phyloP scores from a whole-genome alignment of 345 rosid species.

The Pugionium dolabratum region DNA sequence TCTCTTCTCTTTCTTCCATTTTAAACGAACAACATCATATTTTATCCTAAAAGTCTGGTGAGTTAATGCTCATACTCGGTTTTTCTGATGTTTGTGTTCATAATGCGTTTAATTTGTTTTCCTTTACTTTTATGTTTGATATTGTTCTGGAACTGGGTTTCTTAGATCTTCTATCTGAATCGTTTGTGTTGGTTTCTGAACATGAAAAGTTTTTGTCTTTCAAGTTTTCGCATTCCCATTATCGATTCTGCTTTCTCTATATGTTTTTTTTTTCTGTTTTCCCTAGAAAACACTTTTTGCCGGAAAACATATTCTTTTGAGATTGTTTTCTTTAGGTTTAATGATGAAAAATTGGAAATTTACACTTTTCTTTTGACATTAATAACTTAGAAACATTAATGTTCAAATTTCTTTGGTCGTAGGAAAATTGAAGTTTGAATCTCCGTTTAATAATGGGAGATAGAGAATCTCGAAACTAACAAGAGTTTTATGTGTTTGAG shows the following conservation, averaged over 20 bases:
- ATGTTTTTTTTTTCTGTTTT: background rate
- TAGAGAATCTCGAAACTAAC: slow-evolving; percentile 8
- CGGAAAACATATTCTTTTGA: background rate
- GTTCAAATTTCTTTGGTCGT: background rate
- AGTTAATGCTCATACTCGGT: background rate
- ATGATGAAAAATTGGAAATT: slow-evolving; percentile 12
- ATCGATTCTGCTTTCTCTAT: slow-evolving; percentile 8
- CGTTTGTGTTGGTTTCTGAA: background rate
- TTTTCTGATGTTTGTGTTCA: background rate
- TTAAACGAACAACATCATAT: slow-evolving; percentile 4
- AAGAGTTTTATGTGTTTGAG: slow-evolving; percentile 19
- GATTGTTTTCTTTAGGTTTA: slow-evolving; percentile 1
- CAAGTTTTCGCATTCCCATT: slow-evolving; percentile 6
- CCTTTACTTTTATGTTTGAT: background rate
- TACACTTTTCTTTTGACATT: background rate
- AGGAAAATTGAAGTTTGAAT: background rate
- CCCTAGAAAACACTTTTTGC: slow-evolving; percentile 1
- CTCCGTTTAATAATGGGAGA: background rate
- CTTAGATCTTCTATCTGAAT: slow-evolving; percentile 17
- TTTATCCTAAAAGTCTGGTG: background rate
- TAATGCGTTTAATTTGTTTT: background rate
- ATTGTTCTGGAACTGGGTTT: slow-evolving; percentile 13
- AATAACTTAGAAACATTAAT: background rate
- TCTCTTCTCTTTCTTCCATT: slow-evolving; percentile 14
- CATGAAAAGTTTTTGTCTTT: background rate